Evolutionary conservation across 2,329 filamentous ascomycete species (phyloP), one percentile per base, ranked within the genome.

Genomic region (Pezicula carpinea): DNA sequence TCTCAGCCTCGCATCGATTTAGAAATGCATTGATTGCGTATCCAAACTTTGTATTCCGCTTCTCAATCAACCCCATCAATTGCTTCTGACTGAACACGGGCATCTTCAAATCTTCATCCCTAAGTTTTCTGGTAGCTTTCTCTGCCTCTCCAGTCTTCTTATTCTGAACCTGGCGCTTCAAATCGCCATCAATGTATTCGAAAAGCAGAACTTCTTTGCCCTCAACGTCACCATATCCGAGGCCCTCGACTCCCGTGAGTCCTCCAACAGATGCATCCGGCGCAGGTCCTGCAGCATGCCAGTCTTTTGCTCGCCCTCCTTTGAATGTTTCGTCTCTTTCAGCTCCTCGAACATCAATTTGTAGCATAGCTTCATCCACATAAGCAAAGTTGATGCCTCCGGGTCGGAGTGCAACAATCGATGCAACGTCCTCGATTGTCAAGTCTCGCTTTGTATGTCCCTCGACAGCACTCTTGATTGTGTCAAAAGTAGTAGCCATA

Each of bases 21-120:
- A 99, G 66, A 59, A 95, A 97, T 0, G 65, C 67, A 64, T 87
- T 86, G 49, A 95, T 76, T 0, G 91, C 88, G 48, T 81, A 84
- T 0, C 74, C 74, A 60, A 97, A 97, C 62, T 91, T 93, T 44
- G 72, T 71, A 59, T 96, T 96, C 40, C 93, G 77, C 69, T 92
- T 93, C 67, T 92, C 89, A 57, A 99, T 96, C 55, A 96, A 66
- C 44, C 76, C 79, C 62, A 87, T 83, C 86, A 97, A 89, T 67
- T 96, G 89, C 65, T 91, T 91, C 66, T 96, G 91, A 53, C 89
- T 89, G 69, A 83, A 96, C 7, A 95, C 87, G 0, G 92, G 93
- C 82, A 96, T 89, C 66, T 87, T 95, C 55, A 97, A 63, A 50
- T 89, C 82, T 59, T 96, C 90, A 17, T 91, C 79, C 49, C 81